phyloP scores from a whole-genome alignment of 2,329 filamentous ascomycete genomes.

The Aspergillus calidoustus region DNA sequence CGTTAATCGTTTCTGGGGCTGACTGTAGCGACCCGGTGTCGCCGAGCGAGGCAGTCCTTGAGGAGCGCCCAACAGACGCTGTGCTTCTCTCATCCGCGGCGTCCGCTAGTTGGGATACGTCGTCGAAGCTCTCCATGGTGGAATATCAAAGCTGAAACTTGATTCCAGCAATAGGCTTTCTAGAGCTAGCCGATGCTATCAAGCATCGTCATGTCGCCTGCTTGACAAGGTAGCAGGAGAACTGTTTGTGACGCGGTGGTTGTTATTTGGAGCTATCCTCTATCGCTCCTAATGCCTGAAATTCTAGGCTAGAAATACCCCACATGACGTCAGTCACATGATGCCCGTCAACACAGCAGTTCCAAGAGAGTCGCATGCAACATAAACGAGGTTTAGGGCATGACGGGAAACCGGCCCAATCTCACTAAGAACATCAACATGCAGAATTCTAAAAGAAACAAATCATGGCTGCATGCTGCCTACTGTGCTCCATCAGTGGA shows the following conservation, averaged over 20 bases:
- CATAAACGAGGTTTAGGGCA: not conserved
- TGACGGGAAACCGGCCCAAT: not conserved
- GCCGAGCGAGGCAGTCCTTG: constrained; percentile 25
- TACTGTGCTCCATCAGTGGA: not conserved
- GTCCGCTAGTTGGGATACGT: constrained; percentile 36
- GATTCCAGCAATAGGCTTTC: not conserved
- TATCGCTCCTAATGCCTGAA: not conserved
- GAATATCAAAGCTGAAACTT: not conserved
- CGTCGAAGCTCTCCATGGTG: constrained; percentile 47
- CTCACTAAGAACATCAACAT: not conserved
- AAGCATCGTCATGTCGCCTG: not conserved
- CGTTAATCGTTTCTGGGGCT: constrained; percentile 12
- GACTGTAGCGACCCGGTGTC: constrained; percentile 23
- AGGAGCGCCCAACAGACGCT: constrained; percentile 23
- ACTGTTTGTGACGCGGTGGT: not conserved
- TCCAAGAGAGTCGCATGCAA: not conserved
- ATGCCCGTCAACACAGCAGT: not conserved
- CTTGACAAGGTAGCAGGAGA: not conserved
- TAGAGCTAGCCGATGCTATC: not conserved
- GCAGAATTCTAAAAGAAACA: not conserved
- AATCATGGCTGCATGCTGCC: not conserved
- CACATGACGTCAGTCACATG: not conserved
- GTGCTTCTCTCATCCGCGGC: constrained; percentile 27
- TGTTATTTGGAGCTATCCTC: not conserved
- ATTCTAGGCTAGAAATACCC: not conserved